Percentiles rank a stretch among this genome's conserved stretches.
Evolutionary conservation across 768 basidiomycete genomes (phyloP).

Genomic region (Russula sp.): DNA sequence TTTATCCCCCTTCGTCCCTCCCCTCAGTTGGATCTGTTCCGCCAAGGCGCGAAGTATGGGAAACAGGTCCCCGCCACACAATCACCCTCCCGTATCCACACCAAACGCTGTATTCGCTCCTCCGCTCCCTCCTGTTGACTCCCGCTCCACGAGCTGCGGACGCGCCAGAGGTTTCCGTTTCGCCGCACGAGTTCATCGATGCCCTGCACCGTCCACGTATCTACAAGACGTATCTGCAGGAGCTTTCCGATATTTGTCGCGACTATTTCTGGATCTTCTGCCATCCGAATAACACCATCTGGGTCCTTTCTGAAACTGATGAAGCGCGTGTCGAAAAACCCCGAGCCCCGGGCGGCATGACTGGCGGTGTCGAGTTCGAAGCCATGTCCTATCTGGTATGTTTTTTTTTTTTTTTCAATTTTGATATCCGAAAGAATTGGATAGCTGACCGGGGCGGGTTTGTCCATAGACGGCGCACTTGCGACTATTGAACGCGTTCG

Average conservation of each 20-base stretch:
- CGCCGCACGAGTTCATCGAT: slow-evolving; percentile 80
- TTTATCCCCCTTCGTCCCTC: slow-evolving; percentile 73
- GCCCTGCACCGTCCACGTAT: slow-evolving; percentile 64
- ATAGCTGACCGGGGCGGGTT: not conserved
- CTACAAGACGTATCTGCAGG: slow-evolving; percentile 78
- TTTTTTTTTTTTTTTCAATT: not conserved
- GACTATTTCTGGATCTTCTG: slow-evolving; percentile 99
- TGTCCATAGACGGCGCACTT: slow-evolving; percentile 78
- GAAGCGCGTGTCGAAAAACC: slow-evolving; percentile 84
- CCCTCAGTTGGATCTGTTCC: slow-evolving; percentile 46
- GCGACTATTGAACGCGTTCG: slow-evolving; percentile 78
- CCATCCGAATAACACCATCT: slow-evolving; percentile 89
- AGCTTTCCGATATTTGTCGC: slow-evolving; percentile 84
- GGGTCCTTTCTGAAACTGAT: slow-evolving; percentile 82
- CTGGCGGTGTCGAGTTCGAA: slow-evolving; percentile 97
- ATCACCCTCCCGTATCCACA: slow-evolving; percentile 72
- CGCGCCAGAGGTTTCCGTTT: slow-evolving; percentile 56
- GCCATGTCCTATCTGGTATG: slow-evolving; percentile 90
- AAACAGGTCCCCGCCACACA: slow-evolving; percentile 46
- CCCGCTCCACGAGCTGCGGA: slow-evolving; percentile 65
- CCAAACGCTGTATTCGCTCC: slow-evolving; percentile 66
- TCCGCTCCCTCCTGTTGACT: slow-evolving; percentile 72
- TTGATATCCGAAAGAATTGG: too few species aligned
- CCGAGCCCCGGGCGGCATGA: slow-evolving; percentile 95
- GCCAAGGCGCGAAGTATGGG: slow-evolving; percentile 28